Conservation (phyloP, 164 flowering plant genomes). For the Protea cynaroides region DNA sequence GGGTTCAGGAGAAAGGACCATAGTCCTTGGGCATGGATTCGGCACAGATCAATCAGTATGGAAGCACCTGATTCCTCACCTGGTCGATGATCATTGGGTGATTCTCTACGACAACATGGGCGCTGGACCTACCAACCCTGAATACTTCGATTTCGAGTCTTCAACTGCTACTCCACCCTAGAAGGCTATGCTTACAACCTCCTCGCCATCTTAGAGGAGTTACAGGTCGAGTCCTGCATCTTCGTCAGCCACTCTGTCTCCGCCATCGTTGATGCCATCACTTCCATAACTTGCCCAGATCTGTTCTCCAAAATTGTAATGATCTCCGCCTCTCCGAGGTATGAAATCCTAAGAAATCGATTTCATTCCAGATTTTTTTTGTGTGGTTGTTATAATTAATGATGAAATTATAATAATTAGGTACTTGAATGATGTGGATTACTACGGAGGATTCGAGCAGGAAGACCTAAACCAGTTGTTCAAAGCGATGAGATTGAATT, state of each 20-base stretch:
- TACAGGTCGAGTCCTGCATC: conserved; percentile 52
- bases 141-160: conserved; percentile 62
- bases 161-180: conserved; percentile 40
- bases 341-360: not conserved
- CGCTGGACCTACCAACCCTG: conserved; percentile 57
- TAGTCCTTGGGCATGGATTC: conserved; percentile 50
- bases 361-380: not conserved
- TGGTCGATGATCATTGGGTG: conserved; percentile 26
- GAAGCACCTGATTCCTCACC: conserved; percentile 52
- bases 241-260: conserved; percentile 91
- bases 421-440: conserved; percentile 45
- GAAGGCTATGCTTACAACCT: conserved; percentile 55
- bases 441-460: conserved; percentile 47
- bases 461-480: conserved; percentile 46
- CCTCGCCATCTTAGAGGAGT: conserved; percentile 55
- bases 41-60: conserved; percentile 59
- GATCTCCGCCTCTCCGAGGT: conserved; percentile 83
- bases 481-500: conserved; percentile 36
- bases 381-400: not conserved
- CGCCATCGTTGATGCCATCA: conserved; percentile 58
- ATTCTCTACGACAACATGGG: conserved; percentile 57
- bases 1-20: conserved; percentile 26
- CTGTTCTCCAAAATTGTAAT: conserved; percentile 75
- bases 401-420: conserved; percentile 8
- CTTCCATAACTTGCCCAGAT: conserved; percentile 82